phyloP scores from a whole-genome alignment of 2,329 filamentous ascomycete genomes.

The Nothophoma quercina region DNA sequence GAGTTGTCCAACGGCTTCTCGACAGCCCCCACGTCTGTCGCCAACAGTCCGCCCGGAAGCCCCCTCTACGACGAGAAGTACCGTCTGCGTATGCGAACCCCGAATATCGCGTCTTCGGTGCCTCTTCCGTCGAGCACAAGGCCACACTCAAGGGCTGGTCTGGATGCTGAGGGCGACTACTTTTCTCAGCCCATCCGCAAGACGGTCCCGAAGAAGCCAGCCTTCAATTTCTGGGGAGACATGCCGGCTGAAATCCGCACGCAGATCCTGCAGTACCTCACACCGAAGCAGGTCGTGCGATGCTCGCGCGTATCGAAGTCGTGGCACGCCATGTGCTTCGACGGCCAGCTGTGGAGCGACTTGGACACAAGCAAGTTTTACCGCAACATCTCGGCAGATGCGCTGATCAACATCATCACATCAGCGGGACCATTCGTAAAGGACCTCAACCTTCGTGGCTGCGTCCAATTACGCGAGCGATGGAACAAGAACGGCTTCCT shows the following conservation, averaged over 20 bases:
- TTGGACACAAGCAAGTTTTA: slow-evolving; percentile 89
- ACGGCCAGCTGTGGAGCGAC: slow-evolving; percentile 90
- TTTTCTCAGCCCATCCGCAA: slow-evolving; percentile 53
- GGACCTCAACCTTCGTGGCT: slow-evolving; percentile 89
- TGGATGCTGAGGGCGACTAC: slow-evolving; percentile 55
- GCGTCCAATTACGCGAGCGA: slow-evolving; percentile 84
- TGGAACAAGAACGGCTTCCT: slow-evolving; percentile 79
- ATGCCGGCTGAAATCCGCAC: slow-evolving; percentile 86
- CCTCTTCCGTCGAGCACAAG: slow-evolving; percentile 71
- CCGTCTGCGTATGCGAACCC: slow-evolving; percentile 63
- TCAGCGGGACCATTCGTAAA: slow-evolving; percentile 88
- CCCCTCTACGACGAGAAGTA: slow-evolving; percentile 62
- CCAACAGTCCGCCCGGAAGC: slow-evolving; percentile 56
- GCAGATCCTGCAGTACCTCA: slow-evolving; percentile 76
- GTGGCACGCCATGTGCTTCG: slow-evolving; percentile 86
- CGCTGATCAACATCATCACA: slow-evolving; percentile 83
- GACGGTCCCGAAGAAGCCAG: slow-evolving; percentile 46
- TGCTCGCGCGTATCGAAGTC: slow-evolving; percentile 78
- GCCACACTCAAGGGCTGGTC: slow-evolving; percentile 54
- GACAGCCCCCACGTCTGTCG: slow-evolving; percentile 63
- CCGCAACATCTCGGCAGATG: slow-evolving; percentile 81
- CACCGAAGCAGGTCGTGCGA: slow-evolving; percentile 81
- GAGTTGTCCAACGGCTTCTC: slow-evolving; percentile 65
- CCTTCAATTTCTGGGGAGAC: slow-evolving; percentile 76
- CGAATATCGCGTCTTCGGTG: slow-evolving; percentile 62